Base-by-base conservation (phyloP, 2,329 filamentous ascomycete genomes). In the Phyllosticta ampelicida region DNA sequence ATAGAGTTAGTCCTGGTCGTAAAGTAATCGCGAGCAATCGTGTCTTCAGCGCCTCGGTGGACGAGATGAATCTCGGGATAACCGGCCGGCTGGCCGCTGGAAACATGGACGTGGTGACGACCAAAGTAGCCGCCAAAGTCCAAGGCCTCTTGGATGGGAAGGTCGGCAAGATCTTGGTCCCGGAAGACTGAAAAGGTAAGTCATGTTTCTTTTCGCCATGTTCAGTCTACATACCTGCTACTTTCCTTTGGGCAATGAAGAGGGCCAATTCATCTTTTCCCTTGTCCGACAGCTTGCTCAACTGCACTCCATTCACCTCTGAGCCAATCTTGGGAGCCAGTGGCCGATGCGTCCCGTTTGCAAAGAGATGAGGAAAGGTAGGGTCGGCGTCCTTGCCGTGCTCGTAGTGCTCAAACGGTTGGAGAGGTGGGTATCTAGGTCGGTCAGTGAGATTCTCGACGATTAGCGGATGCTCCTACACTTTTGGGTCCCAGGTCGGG, bases 101-200 rank as follows among this genome's bases (percentile, higher is more conserved):
- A 87, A 3, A 87, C 88, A 65, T 92, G 89, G 60, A 92, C 88
- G 73, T 94, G 89, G 64, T 87, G 86, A 9, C 86, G 83, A 52
- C 89, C 89, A 66, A 90, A 94, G 74, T 91, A 90, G 55, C 81
- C 78, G 54, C 84, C 87, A 62, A 84, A 85, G 19, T 86, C 78
- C 44, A 90, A 76, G 1, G 86, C 87, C 9, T 88, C 78, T 26
- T 81, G 70, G 65, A 91, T 90, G 8, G 86, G 80, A 10, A 90
- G 77, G 62, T 87, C 71, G 49, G 77, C 77, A 50, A 79, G 73
- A 63, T 91, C 86, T 67, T 91, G 88, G 66, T 84, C 78, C 21
- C 87, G 83, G 78, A 92, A 91, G 29, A 85, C 81, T 76, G 16
- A 2, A 23, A 10, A 21, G 19, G 19, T 59, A 21, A 59, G 57